phyloP scores from a whole-genome alignment of 2,329 filamentous ascomycete species.

The Penicillium aurantiogriseum region DNA sequence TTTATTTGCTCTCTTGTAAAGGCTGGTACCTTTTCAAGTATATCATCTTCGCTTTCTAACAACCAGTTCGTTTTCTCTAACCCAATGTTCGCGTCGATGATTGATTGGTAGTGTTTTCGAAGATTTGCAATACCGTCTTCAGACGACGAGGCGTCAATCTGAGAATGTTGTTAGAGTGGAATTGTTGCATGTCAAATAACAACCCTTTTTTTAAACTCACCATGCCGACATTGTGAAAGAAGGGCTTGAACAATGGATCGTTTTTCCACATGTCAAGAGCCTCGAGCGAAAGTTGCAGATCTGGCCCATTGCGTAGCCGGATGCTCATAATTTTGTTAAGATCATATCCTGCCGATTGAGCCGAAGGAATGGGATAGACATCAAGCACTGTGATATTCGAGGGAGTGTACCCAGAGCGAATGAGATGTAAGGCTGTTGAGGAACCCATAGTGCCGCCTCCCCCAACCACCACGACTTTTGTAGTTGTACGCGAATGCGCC shows the following conservation, averaged over 20 bases:
- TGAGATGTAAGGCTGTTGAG: background rate
- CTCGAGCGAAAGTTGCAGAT: background rate
- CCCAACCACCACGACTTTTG: background rate
- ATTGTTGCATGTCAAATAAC: background rate
- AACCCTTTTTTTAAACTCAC: background rate
- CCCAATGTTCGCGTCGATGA: background rate
- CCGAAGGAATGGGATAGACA: background rate
- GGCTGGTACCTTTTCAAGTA: background rate
- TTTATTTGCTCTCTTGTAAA: background rate
- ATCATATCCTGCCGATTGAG: background rate
- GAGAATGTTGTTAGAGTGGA: background rate
- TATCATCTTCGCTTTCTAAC: background rate
- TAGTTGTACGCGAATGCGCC: background rate
- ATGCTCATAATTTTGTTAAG: background rate
- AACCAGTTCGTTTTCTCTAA: background rate
- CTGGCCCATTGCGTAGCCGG: background rate
- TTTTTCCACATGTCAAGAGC: background rate
- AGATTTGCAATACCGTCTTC: background rate
- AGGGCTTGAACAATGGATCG: background rate
- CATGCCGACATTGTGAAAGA: background rate
- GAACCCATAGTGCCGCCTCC: background rate
- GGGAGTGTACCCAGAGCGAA: background rate
- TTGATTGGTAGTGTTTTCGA: background rate
- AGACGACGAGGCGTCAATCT: background rate
- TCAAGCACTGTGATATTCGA: background rate